Conservation (phyloP, 1,284 basidiomycete genomes). For the Rhodotorula sp. region DNA sequence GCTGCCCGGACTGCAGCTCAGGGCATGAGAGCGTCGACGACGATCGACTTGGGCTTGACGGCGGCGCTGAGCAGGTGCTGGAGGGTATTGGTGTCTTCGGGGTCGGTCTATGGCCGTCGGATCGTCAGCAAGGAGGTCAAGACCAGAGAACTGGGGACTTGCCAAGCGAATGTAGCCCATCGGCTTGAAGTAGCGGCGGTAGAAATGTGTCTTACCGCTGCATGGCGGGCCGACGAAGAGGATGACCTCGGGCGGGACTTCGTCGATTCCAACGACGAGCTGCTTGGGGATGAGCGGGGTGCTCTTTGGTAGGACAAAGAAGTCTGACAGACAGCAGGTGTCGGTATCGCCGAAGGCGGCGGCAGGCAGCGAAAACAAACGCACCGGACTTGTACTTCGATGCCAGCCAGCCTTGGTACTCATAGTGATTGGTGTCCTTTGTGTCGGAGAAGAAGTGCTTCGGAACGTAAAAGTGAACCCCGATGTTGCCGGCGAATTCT, state of each 20-base stretch:
- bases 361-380: background rate
- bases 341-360: background rate
- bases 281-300: constrained; percentile 59
- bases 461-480: constrained; percentile 65
- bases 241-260: constrained; percentile 58
- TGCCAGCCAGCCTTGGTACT: constrained; percentile 6
- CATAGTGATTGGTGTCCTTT: background rate
- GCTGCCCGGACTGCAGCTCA: constrained; percentile 63
- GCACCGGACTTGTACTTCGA: constrained; percentile 3
- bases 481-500: constrained; percentile 74
- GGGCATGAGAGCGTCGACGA: constrained; percentile 87
- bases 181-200: constrained; percentile 63
- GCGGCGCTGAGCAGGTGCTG: constrained; percentile 72
- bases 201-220: constrained; percentile 82
- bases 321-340: constrained; percentile 53
- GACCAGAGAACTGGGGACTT: background rate
- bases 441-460: constrained; percentile 72
- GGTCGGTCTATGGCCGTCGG: background rate
- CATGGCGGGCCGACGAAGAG: constrained; percentile 84
- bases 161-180: constrained; percentile 67
- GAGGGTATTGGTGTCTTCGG: background rate
- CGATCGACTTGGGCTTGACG: constrained; percentile 66
- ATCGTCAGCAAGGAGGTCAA: background rate
- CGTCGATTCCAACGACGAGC: constrained; percentile 33
- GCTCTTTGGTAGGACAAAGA: constrained; percentile 61